These are phyloP conservation scores for Globisporangium rhizosaccharum DNA, from an alignment of 352 stramenopile species.

Conservation along the genomic window DNA sequence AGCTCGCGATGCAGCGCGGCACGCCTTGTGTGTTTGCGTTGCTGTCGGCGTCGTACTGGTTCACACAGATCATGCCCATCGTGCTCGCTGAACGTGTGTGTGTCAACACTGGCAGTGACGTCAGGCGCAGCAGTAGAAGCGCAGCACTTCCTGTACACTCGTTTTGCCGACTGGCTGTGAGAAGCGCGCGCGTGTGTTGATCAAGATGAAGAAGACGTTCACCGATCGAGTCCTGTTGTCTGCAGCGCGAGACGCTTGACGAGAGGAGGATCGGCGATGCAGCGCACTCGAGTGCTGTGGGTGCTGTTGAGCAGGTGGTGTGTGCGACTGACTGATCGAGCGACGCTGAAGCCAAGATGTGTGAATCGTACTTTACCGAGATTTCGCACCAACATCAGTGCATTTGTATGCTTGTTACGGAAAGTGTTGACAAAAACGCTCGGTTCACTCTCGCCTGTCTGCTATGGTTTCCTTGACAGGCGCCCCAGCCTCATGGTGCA, in stretches of 20 bases:
- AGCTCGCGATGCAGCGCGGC: constrained; percentile 64
- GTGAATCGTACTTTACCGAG: background rate
- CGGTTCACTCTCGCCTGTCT: background rate
- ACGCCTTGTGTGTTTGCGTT: constrained; percentile 16
- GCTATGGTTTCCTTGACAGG: background rate
- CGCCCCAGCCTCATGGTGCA: background rate
- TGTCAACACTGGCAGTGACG: no score
- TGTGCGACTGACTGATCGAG: background rate
- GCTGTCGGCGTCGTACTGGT: constrained; percentile 20
- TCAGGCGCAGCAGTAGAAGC: no score
- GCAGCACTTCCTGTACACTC: no score
- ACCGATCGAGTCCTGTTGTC: no score
- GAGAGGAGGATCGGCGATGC: background rate
- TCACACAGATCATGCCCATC: constrained; percentile 70
- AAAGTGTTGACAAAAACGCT: background rate
- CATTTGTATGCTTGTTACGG: background rate
- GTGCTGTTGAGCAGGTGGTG: background rate
- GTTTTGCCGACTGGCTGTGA: no score
- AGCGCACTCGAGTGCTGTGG: no score
- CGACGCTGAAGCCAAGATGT: constrained; percentile 1
- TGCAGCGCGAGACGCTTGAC: no score
- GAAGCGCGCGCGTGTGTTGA: no score
- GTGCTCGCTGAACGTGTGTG: background rate
- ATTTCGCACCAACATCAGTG: background rate
- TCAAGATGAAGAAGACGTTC: no score